These are phyloP conservation scores for Fraxinus albicans DNA, from an alignment of 305 asterid genomes.

Conservation along the genomic window DNA sequence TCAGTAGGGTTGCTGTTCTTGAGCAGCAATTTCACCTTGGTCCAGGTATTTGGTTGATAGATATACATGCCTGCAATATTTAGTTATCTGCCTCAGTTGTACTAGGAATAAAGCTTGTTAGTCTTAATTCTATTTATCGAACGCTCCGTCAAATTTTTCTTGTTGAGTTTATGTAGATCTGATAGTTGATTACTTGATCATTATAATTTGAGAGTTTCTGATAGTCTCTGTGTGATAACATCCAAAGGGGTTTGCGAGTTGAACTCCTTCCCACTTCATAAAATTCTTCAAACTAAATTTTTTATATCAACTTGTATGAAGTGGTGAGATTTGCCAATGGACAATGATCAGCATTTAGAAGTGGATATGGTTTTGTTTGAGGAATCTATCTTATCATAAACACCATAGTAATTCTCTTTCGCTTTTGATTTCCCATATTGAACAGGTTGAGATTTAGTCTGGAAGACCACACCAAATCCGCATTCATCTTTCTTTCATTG, in stretches of 20 bases:
- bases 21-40: constrained; percentile 65
- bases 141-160: not conserved
- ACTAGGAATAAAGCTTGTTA: not conserved
- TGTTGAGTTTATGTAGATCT: not conserved
- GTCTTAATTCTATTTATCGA: not conserved
- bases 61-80: constrained; percentile 9
- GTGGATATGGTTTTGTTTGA: not conserved
- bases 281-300: not conserved
- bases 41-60: constrained; percentile 56
- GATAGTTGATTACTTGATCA: not conserved
- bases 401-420: not conserved
- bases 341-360: not conserved
- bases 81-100: not conserved
- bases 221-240: not conserved
- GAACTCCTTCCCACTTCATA: not conserved
- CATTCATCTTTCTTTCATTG: constrained; percentile 84
- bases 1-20: constrained; percentile 71
- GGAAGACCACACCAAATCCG: constrained; percentile 99
- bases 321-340: not conserved
- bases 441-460: constrained; percentile 83
- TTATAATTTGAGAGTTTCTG: not conserved
- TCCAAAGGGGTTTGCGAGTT: not conserved
- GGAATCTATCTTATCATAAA: not conserved
- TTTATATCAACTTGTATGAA: not conserved
- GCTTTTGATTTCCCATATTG: constrained; percentile 13